A percentile compares a stretch with the other conserved stretches of the same genome.
Evolutionary conservation across 163 green algal genomes (phyloP).

Genomic region (Coccomyxa subellipsoidea): DNA sequence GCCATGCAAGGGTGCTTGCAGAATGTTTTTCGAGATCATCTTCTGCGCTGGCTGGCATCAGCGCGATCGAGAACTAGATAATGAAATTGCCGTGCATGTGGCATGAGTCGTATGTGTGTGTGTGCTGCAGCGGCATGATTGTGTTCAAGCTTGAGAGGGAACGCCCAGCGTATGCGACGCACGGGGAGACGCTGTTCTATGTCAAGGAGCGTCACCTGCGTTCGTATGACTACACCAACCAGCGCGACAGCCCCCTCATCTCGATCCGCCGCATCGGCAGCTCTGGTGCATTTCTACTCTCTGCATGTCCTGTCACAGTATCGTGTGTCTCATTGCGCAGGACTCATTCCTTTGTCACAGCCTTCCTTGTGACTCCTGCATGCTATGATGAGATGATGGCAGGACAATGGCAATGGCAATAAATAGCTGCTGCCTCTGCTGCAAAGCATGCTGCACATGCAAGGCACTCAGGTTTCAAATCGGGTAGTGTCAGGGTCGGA

Average conservation of each 20-base stretch:
- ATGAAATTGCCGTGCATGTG: no score
- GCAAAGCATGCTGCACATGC: no score
- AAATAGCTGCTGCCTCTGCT: no score
- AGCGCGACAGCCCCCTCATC: slow-evolving; percentile 89
- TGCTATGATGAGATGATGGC: background rate
- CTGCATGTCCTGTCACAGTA: no score
- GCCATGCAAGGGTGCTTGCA: no score
- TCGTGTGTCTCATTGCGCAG: no score
- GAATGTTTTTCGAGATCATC: no score
- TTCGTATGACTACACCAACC: slow-evolving; percentile 81
- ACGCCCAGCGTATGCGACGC: slow-evolving; percentile 82
- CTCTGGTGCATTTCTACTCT: slow-evolving; percentile 14
- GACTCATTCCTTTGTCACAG: no score
- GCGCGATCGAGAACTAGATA: no score
- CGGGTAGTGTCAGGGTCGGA: background rate
- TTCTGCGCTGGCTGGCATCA: no score
- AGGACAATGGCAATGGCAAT: no score
- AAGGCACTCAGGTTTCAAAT: background rate
- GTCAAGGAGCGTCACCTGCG: slow-evolving; percentile 95
- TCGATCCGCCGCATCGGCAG: slow-evolving; percentile 66
- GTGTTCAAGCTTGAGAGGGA: slow-evolving; percentile 99
- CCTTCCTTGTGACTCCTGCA: background rate
- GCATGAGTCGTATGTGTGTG: no score
- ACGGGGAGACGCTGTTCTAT: slow-evolving; percentile 84
- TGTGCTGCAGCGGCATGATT: slow-evolving; percentile 89